These are phyloP conservation scores for Aspergillus egyptiacus DNA, from an alignment of 495 filamentous ascomycete species.

Conservation along the genomic window DNA sequence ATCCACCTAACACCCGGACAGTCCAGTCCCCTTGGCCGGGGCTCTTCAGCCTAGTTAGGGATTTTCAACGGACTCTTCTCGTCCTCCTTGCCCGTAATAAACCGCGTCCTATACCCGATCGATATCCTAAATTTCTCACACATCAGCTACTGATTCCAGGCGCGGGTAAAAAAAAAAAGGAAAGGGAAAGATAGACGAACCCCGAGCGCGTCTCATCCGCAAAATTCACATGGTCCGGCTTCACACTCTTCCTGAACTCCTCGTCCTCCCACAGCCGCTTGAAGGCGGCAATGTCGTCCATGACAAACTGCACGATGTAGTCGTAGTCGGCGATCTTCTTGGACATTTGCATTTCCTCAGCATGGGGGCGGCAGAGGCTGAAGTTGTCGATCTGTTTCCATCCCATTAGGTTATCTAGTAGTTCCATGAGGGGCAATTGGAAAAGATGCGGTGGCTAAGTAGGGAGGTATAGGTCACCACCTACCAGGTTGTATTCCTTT, in stretches of 20 bases:
- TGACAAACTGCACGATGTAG: constrained; percentile 15
- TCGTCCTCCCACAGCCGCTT: constrained; percentile 10
- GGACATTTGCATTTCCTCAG: constrained; percentile 10
- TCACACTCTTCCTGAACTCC: constrained; percentile 7
- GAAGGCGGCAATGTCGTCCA: constrained; percentile 9
- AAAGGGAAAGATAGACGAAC: constrained; percentile 1
- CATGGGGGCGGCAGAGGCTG: background rate
- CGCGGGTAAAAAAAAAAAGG: background rate
- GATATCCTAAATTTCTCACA: constrained; percentile 1
- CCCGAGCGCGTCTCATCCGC: constrained; percentile 10
- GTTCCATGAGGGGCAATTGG: too few relatives aligned
- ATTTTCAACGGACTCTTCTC: background rate
- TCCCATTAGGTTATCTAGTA: background rate
- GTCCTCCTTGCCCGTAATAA: background rate
- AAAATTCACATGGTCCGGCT: constrained; percentile 14
- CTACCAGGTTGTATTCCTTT: constrained; percentile 13
- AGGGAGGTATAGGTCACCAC: too few relatives aligned
- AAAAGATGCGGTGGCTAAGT: background rate
- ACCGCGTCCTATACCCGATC: constrained; percentile 6
- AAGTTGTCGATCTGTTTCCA: constrained; percentile 10
- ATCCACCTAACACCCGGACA: too few relatives aligned
- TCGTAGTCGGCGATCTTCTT: constrained; percentile 12
- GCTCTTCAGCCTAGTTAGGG: too few relatives aligned
- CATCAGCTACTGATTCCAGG: too few relatives aligned
- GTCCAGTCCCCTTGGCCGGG: too few relatives aligned